Percentiles rank a stretch among this genome's conserved stretches.
phyloP scores from a whole-genome alignment of 352 stramenopile species.

The Vaucheria bursata region DNA sequence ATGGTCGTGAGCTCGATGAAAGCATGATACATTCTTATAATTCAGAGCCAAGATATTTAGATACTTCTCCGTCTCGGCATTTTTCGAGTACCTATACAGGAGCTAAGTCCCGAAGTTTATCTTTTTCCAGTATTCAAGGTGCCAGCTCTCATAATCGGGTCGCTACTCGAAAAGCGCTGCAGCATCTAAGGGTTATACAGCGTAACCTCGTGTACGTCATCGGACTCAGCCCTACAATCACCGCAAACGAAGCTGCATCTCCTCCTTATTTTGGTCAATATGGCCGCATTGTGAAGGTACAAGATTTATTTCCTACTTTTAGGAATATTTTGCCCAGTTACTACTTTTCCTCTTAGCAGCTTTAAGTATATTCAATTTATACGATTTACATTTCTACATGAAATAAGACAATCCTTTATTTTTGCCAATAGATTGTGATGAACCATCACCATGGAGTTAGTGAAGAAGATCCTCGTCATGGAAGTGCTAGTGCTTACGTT shows the following conservation, averaged over 20 bases:
- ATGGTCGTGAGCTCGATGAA: neutral
- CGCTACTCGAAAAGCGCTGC: constrained; percentile 63
- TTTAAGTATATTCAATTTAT: constrained; percentile 4
- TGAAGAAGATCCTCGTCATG: constrained; percentile 33
- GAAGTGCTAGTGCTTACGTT: constrained; percentile 77
- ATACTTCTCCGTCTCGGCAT: neutral
- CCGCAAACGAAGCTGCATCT: constrained; percentile 60
- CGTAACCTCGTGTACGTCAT: constrained; percentile 88
- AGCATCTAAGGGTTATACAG: constrained; percentile 81
- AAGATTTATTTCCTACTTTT: neutral
- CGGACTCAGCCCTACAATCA: constrained; percentile 68
- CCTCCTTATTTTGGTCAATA: constrained; percentile 82
- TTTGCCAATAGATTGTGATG: constrained; percentile 59
- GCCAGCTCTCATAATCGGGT: neutral
- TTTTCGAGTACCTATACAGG: neutral
- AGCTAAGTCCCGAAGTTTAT: neutral
- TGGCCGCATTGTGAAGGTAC: constrained; percentile 78
- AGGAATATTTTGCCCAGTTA: neutral
- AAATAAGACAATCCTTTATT: too few species aligned
- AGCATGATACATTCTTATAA: neutral
- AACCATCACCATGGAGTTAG: constrained; percentile 62
- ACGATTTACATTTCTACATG: too few species aligned
- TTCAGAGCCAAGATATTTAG: neutral
- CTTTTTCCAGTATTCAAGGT: constrained; percentile 7
- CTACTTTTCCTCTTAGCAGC: constrained; percentile 1